Base-by-base conservation (phyloP, 257 asterid genomes). In the Jacaranda mimosifolia region DNA sequence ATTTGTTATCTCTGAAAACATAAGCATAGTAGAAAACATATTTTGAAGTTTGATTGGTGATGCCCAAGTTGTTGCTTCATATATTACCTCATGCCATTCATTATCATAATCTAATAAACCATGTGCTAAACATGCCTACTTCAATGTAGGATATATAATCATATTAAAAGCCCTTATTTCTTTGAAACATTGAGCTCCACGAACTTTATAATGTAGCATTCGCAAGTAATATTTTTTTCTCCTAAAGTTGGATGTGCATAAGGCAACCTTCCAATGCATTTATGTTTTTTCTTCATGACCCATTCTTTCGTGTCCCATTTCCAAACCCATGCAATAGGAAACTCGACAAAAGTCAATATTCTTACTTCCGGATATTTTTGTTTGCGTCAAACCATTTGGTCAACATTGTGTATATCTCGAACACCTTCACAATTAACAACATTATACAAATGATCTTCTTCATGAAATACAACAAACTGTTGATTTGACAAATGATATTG, bases 61-160 rank as follows among this genome's bases (percentile, higher is more conserved):
- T 1, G n/a, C 56, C 80, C 74, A 76, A 13, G 55, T 49, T 4
- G 74, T 52, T 64, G 67, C 80, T 17, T 66, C 74, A 8, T 6
- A 14, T 14, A 76, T 4, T 36, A 67, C 66, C 17, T 76, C 35
- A 38, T 64, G 17, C 53, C 65, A 60, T 51, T 49, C 56, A 49
- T 49, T 49, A 10, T 9, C 14, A 3, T 3, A 3, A 14, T 14
- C 56, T 9, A 49, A 49, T n/a, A 49, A 11, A 9, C 56, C 56
- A 49, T 11, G n/a, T 49, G 56, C 56, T 14, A n/a, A 49, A 49
- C 56, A 49, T 49, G n/a, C 56, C 17, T 49, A 3, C n/a, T 49
- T 49, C 5, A 49, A 49, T 6, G 66, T 51, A 10, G 18, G 56
- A 38, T 76, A 15, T 6, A 65, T 12, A 14, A 38, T 19, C 5